Conservation (phyloP, 306 rosid genomes). For the Ceratonia siliqua region DNA sequence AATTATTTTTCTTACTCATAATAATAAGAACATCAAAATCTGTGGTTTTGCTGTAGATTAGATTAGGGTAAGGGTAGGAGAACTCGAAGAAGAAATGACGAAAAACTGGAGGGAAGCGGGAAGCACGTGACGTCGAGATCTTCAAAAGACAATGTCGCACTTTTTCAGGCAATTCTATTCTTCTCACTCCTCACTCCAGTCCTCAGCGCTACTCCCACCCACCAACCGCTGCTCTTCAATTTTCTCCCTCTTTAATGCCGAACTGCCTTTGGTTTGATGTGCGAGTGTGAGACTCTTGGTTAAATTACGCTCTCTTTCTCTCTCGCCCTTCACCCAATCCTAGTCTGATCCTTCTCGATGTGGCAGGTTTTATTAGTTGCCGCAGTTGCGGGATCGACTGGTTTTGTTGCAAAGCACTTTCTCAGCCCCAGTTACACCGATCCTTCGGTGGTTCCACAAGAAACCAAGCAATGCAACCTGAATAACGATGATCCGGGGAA, state of each 20-base stretch:
- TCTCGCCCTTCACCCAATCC: not conserved
- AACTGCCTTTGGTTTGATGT: not conserved
- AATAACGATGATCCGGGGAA: not conserved
- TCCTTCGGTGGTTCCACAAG: not conserved
- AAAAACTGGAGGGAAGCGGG: too few relatives aligned
- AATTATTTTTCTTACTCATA: too few relatives aligned
- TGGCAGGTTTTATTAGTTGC: constrained; percentile 66
- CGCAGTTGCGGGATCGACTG: constrained; percentile 74
- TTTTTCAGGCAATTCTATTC: too few relatives aligned
- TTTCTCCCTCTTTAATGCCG: not conserved
- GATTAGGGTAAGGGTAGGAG: too few relatives aligned
- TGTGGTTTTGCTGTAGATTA: too few relatives aligned
- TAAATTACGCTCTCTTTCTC: not conserved
- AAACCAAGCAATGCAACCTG: constrained; percentile 5
- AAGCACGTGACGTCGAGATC: too few relatives aligned
- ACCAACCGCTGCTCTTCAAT: not conserved
- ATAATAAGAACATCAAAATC: too few relatives aligned
- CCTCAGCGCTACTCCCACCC: not conserved
- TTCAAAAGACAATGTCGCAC: too few relatives aligned
- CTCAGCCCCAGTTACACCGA: constrained; percentile 14
- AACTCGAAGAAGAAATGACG: too few relatives aligned
- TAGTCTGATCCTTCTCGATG: constrained; percentile 33
- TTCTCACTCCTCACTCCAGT: too few relatives aligned
- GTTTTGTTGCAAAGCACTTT: constrained; percentile 55
- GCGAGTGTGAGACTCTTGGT: not conserved